These are phyloP conservation scores for Symbiodinium pilosum DNA, from an alignment of 73 alveolate species.

Conservation along the genomic window DNA sequence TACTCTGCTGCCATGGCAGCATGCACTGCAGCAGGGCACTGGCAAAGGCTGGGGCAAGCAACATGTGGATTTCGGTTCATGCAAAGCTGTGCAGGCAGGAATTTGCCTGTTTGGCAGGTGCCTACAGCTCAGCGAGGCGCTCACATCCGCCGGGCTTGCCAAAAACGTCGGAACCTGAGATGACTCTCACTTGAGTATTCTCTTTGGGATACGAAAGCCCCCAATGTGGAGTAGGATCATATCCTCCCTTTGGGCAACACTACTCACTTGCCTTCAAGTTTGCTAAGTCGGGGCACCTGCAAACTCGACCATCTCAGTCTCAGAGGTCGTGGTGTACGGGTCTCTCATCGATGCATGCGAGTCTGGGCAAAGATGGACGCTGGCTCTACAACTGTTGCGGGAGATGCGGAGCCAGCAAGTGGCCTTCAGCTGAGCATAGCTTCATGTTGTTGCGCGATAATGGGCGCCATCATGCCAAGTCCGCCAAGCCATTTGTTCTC, in stretches of 20 bases:
- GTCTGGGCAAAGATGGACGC: not conserved
- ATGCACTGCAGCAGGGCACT: not conserved
- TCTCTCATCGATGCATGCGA: slow-evolving; percentile 16
- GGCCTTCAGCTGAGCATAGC: not conserved
- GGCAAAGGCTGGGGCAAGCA: not conserved
- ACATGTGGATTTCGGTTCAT: not conserved
- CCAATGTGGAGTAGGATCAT: too few relatives aligned
- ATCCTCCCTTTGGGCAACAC: too few relatives aligned
- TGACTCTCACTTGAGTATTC: not conserved
- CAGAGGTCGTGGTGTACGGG: slow-evolving; percentile 6
- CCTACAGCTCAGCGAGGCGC: not conserved
- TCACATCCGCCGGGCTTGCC: not conserved
- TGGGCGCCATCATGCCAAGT: too few relatives aligned
- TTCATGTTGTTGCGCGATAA: too few relatives aligned
- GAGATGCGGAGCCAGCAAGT: slow-evolving; percentile 8
- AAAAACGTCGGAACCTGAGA: not conserved
- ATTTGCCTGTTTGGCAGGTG: not conserved
- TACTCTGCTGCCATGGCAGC: not conserved
- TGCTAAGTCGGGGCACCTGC: too few relatives aligned
- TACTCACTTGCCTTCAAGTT: too few relatives aligned
- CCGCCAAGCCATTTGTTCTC: too few relatives aligned
- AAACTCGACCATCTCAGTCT: too few relatives aligned
- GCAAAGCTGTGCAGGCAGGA: too few relatives aligned
- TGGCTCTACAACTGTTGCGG: slow-evolving; percentile 6
- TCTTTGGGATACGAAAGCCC: not conserved